A percentile compares a stretch with the other conserved stretches of the same genome.
Evolutionary conservation across 345 rosid genomes (phyloP).

Genomic region (Eucalyptus leucophloia): DNA sequence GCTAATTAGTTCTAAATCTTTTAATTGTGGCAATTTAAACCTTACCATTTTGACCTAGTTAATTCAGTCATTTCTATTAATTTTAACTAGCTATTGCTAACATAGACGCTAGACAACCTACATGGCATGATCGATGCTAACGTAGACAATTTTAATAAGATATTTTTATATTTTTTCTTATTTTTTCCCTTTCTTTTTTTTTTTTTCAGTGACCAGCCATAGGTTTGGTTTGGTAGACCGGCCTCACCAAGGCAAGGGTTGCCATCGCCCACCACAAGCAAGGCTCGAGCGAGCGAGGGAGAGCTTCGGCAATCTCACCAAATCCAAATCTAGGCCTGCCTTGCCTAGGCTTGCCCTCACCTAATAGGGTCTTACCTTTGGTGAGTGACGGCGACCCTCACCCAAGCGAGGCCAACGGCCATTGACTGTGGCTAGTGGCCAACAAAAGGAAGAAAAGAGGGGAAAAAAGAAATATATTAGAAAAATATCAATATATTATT

Average conservation of each 20-base stretch:
- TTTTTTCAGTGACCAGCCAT: fast-evolving
- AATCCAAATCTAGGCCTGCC: neutral
- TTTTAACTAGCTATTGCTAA: too few species aligned
- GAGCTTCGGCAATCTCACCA: neutral
- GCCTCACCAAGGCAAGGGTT: neutral
- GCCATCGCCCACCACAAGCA: neutral
- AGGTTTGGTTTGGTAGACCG: fast-evolving
- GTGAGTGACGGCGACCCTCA: fast-evolving
- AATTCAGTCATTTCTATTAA: neutral
- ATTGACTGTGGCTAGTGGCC: too few species aligned
- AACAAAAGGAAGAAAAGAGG: neutral
- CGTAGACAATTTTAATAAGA: too few species aligned
- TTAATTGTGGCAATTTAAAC: neutral
- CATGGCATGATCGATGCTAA: fast-evolving
- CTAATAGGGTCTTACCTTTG: neutral
- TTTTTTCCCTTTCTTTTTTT: too few species aligned
- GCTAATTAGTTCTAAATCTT: too few species aligned
- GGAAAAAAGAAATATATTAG: too few species aligned
- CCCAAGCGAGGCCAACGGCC: neutral
- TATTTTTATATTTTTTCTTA: too few species aligned
- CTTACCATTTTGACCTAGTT: neutral
- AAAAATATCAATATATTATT: too few species aligned
- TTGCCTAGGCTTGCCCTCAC: neutral
- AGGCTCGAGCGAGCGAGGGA: neutral
- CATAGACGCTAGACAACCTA: fast-evolving